Evolutionary conservation across 2,329 filamentous ascomycete species (phyloP).

Genomic region (Colletotrichum incanum): DNA sequence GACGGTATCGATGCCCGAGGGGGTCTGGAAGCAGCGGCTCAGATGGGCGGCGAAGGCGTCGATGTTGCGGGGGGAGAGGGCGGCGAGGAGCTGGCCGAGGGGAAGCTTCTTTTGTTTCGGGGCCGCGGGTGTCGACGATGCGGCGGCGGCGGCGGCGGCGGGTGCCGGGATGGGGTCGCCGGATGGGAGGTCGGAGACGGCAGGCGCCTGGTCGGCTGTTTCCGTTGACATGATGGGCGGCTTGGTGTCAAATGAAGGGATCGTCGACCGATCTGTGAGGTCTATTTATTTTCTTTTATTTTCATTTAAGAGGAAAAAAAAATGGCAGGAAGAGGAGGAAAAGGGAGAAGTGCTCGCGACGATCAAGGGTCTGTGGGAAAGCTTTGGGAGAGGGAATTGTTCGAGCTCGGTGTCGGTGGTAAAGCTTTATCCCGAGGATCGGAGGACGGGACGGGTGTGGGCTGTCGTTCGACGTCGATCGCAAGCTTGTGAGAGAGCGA

Average conservation of each 20-base stretch:
- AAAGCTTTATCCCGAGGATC: constrained; percentile 41
- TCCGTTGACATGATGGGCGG: constrained; percentile 39
- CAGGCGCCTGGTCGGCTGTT: constrained; percentile 41
- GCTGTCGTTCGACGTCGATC: constrained; percentile 12
- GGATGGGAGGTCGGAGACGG: constrained; percentile 54
- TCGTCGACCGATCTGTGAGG: not conserved
- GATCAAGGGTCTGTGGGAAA: constrained; percentile 10
- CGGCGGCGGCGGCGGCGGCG: constrained; percentile 29
- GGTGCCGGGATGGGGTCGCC: constrained; percentile 54
- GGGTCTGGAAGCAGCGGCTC: constrained; percentile 76
- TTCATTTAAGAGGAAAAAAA: too few relatives aligned
- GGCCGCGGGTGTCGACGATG: constrained; percentile 32
- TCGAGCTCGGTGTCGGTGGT: constrained; percentile 41
- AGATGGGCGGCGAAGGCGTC: constrained; percentile 71
- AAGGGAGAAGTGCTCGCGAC: not conserved
- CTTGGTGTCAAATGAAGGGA: not conserved
- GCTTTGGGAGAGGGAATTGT: not conserved
- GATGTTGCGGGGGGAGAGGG: constrained; percentile 56
- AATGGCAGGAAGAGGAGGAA: not conserved
- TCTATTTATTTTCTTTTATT: not conserved
- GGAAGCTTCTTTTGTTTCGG: constrained; percentile 45
- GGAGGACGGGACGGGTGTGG: constrained; percentile 32
- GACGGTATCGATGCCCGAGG: constrained; percentile 78
- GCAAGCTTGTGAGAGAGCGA: not conserved
- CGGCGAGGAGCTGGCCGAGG: constrained; percentile 51